Evolutionary conservation across 2,329 filamentous ascomycete genomes (phyloP).

Genomic region (Fusarium sublunatum): DNA sequence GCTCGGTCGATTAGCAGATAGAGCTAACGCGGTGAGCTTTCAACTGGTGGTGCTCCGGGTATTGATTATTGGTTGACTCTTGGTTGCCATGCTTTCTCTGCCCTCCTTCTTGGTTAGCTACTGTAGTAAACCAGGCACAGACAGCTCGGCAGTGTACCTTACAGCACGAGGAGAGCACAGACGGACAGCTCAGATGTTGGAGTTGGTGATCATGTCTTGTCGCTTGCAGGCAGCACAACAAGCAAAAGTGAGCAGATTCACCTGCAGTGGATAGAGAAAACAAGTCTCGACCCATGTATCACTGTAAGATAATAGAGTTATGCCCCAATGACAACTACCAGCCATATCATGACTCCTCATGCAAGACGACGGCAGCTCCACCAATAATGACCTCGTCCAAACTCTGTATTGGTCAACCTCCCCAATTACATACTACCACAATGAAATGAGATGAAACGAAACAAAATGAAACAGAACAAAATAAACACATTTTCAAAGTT

Average conservation of each 20-base stretch:
- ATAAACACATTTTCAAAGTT: conserved; percentile 13
- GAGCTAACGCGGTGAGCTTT: conserved; percentile 32
- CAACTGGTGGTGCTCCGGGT: conserved; percentile 7
- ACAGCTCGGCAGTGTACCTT: conserved; percentile 36
- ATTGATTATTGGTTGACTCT: conserved; percentile 12
- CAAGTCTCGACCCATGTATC: neutral
- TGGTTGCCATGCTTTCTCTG: conserved; percentile 24
- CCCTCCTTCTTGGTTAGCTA: conserved; percentile 9
- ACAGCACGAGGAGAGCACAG: conserved; percentile 36
- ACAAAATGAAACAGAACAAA: conserved; percentile 17
- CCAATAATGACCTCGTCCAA: conserved; percentile 28
- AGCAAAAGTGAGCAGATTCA: conserved; percentile 6
- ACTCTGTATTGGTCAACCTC: conserved; percentile 20
- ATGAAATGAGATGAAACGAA: conserved; percentile 13
- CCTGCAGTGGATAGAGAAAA: neutral
- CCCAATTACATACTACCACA: conserved; percentile 16
- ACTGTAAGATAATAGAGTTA: conserved; percentile 19
- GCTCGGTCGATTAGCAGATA: conserved; percentile 27
- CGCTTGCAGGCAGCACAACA: conserved; percentile 1
- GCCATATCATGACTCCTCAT: conserved; percentile 38
- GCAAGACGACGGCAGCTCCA: conserved; percentile 21
- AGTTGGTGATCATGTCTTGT: conserved; percentile 13
- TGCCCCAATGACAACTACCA: conserved; percentile 6
- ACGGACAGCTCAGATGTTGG: conserved; percentile 23
- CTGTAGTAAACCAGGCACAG: conserved; percentile 32